Conservation (phyloP, 2,329 filamentous ascomycete genomes). For the Talaromyces atroroseus region DNA sequence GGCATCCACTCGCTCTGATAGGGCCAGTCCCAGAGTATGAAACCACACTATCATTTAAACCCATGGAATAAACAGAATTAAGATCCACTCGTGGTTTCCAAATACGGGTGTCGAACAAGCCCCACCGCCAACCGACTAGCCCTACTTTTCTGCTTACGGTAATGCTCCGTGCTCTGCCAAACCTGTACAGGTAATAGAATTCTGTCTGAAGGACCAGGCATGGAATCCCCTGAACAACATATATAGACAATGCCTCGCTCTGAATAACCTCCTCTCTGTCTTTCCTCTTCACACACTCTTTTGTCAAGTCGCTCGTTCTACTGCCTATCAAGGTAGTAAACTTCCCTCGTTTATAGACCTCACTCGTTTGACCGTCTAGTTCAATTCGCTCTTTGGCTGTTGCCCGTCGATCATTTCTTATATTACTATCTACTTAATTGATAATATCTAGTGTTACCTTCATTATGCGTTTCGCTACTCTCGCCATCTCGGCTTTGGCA, state of each 20-base stretch:
- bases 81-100: background rate
- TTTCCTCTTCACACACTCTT: background rate
- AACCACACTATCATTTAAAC: background rate
- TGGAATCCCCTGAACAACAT: background rate
- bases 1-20: background rate
- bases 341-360: background rate
- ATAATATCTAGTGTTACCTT: background rate
- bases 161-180: background rate
- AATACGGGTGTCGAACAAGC: background rate
- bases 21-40: background rate
- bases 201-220: background rate
- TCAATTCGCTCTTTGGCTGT: background rate
- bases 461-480: slow-evolving; percentile 13
- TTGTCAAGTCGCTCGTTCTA: background rate
- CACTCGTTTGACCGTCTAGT: background rate
- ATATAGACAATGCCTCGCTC: background rate
- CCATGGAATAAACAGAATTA: background rate
- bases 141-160: background rate
- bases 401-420: background rate
- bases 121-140: background rate
- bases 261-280: background rate
- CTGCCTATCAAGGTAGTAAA: background rate
- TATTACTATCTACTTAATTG: background rate
- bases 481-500: slow-evolving; percentile 12
- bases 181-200: background rate